Evolutionary conservation across 371 early-diverging fungal species (phyloP).

Genomic region (Cokeromyces recurvatus): DNA sequence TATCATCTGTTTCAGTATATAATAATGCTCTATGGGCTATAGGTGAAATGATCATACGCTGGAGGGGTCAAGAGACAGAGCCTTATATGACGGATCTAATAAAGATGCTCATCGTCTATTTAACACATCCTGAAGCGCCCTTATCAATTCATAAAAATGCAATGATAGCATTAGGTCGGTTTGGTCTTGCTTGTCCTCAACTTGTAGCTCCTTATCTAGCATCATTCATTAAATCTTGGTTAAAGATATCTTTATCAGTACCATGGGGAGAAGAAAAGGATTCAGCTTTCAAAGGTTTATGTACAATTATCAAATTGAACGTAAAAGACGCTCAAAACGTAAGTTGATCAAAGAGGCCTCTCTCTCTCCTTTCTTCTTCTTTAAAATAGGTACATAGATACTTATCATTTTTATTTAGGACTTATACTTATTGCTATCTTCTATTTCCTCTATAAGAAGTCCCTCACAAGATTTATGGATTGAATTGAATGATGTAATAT

Average conservation of each 20-base stretch:
- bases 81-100: conserved; percentile 1
- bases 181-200: conserved; percentile 72
- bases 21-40: conserved; percentile 95
- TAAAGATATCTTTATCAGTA: conserved; percentile 55
- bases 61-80: conserved; percentile 29
- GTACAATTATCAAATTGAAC: conserved; percentile 72
- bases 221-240: conserved; percentile 65
- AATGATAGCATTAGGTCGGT: conserved; percentile 82
- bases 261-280: conserved; percentile 87
- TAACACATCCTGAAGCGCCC: conserved; percentile 52
- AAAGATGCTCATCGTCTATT: conserved; percentile 43
- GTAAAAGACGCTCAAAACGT: conserved; percentile 64
- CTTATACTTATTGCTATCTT: conserved; percentile 2
- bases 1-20: conserved; percentile 56
- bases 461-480: conserved; percentile 3
- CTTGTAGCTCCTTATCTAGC: conserved; percentile 65
- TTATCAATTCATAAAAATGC: conserved; percentile 78
- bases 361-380: background rate
- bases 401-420: conserved; percentile 3
- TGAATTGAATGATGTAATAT: conserved; percentile 9
- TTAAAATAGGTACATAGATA: background rate
- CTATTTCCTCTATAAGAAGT: conserved; percentile 2
- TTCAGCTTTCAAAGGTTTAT: conserved; percentile 82
- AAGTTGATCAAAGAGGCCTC: background rate
- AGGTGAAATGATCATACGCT: conserved; percentile 88